Conservation (phyloP, 2,329 filamentous ascomycete species). For the Didymella lethalis region DNA sequence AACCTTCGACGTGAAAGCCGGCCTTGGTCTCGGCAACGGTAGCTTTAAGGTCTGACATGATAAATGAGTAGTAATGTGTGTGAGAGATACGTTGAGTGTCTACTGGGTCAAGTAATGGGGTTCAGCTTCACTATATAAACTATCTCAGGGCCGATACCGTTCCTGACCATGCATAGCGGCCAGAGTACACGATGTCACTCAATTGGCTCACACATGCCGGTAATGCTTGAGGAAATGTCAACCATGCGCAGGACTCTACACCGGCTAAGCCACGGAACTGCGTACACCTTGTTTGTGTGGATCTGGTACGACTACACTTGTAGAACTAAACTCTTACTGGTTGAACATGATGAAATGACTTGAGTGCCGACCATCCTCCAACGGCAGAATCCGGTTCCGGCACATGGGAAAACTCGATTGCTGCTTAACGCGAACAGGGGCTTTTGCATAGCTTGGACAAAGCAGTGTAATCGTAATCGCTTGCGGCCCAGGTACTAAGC, state of each 20-base stretch:
- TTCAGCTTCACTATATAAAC: conserved; percentile 31
- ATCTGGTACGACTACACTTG: conserved; percentile 30
- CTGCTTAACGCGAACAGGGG: conserved; percentile 30
- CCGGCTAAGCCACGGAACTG: conserved; percentile 30
- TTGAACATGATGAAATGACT: conserved; percentile 47
- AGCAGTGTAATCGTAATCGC: conserved; percentile 30
- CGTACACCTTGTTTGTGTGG: conserved; percentile 34
- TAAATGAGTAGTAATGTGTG: conserved; percentile 30
- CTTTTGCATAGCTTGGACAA: conserved; percentile 35
- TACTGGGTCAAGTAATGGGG: conserved; percentile 23
- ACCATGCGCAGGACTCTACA: conserved; percentile 34
- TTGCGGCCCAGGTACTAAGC: conserved; percentile 26
- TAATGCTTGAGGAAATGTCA: conserved; percentile 35
- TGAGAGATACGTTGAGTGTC: conserved; percentile 39
- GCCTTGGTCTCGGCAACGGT: conserved; percentile 68
- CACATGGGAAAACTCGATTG: conserved; percentile 28
- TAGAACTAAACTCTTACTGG: conserved; percentile 39
- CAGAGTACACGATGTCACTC: conserved; percentile 29
- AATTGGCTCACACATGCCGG: conserved; percentile 36
- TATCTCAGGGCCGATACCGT: conserved; percentile 21
- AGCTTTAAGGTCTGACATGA: conserved; percentile 73
- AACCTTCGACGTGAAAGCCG: conserved; percentile 75
- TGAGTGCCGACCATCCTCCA: conserved; percentile 15
- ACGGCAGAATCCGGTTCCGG: conserved; percentile 32
- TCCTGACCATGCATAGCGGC: conserved; percentile 22